Evolutionary conservation across 768 basidiomycete genomes (phyloP), one percentile per base, ranked within the genome.

Genomic region (Mrakia gelida): DNA sequence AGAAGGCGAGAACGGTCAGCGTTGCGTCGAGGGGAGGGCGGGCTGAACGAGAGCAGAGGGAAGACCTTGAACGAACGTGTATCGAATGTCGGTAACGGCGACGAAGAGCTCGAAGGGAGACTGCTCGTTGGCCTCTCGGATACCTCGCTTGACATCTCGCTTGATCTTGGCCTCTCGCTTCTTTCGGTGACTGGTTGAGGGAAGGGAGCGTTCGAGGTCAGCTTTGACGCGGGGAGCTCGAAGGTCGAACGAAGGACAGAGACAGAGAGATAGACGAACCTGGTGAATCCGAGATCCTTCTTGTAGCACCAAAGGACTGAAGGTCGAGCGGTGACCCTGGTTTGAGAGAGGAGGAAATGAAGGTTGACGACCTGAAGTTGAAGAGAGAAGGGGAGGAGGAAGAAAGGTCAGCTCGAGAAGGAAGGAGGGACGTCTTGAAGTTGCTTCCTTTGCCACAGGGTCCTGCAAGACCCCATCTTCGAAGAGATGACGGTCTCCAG

Each of bases 261-360:
- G 45, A 28, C 38, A 28, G 59, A 41, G 45, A 45, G 45, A 45
- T 3, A 15, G 45, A 86, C 90, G 80, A 81, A 92, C 93, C 89
- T 95, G 13, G 94, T 95, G 82, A 99, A 99, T 0, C 95, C 96
- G 0, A 99, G 87, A 56, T 98, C 95, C 83, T 98, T 98, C 86
- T 97, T 98, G 88, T 99, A 99, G 81, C 95, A 97, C 97, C 97
- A 99, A 79, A 98, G 86, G 1, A 97, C 95, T 10, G 92, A 93
- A 2, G 94, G 94, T 23, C 94, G 88, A 6, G 93, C 92, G 30
- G 93, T 94, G 2, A 94, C 90, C 75, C 92, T 88, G 21, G 92
- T 92, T 86, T 98, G 95, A 0, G 94, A 94, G 26, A 99, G 89
- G 67, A 99, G 84, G 84, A 92, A 98, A 85, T 99, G 96, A 41